Evolutionary conservation across 768 basidiomycete species (phyloP).

Genomic region (Serendipita vermifera): DNA sequence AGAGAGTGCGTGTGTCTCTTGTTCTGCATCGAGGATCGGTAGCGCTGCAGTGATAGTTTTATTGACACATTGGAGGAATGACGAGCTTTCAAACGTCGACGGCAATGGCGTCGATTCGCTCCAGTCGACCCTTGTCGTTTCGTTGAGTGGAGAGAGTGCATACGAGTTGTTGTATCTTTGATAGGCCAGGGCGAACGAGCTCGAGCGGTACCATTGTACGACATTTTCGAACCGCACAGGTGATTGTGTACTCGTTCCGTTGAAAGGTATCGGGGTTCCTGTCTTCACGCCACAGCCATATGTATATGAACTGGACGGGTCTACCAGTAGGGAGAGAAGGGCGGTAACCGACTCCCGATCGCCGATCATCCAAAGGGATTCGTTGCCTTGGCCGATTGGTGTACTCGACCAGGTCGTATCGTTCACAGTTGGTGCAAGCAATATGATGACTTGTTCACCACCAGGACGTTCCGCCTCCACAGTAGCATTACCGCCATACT

Average conservation of each 20-base stretch:
- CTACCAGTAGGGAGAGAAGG: neutral
- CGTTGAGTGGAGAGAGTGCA: neutral
- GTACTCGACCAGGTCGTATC: neutral
- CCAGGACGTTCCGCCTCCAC: neutral
- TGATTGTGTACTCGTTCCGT: neutral
- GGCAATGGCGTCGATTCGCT: neutral
- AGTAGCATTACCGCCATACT: neutral
- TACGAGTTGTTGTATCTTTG: conserved; percentile 13
- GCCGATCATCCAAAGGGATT: neutral
- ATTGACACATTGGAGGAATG: neutral
- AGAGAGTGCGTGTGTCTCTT: neutral
- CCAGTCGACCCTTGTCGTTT: neutral
- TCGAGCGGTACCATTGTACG: conserved; percentile 14
- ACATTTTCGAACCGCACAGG: conserved; percentile 10
- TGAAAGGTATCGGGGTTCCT: too few relatives aligned
- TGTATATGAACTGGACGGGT: too few relatives aligned
- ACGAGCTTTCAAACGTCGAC: neutral
- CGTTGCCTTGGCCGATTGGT: neutral
- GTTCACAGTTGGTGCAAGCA: neutral
- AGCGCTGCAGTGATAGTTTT: neutral
- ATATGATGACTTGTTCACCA: neutral
- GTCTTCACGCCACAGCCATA: too few relatives aligned
- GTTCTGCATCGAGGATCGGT: conserved; percentile 7
- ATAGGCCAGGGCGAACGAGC: conserved; percentile 9
- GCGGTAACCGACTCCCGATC: neutral